Evolutionary conservation across 2,329 filamentous ascomycete species (phyloP).

Genomic region (Cordyceps javanica): DNA sequence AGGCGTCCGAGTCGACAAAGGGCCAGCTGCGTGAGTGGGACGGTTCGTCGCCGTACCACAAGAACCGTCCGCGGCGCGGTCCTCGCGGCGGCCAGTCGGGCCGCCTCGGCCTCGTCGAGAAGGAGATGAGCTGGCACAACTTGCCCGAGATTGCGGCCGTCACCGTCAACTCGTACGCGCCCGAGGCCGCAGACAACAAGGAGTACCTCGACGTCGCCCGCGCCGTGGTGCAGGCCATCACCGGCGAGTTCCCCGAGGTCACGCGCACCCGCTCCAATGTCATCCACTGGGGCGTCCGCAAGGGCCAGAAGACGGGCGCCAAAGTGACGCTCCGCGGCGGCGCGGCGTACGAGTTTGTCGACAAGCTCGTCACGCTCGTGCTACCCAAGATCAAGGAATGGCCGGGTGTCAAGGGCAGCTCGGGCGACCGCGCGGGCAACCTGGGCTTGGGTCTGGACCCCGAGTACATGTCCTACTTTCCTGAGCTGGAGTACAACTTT

Average conservation of each 20-base stretch:
- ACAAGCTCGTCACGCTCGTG: constrained; percentile 84
- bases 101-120: constrained; percentile 64
- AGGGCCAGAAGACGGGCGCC: constrained; percentile 65
- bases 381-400: constrained; percentile 96
- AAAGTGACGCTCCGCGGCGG: constrained; percentile 75
- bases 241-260: constrained; percentile 64
- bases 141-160: constrained; percentile 76
- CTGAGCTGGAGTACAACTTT: constrained; percentile 91
- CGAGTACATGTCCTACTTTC: constrained; percentile 75
- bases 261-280: constrained; percentile 67
- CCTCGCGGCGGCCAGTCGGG: constrained; percentile 67
- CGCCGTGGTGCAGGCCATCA: constrained; percentile 79
- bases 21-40: constrained; percentile 80
- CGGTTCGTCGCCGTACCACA: constrained; percentile 87
- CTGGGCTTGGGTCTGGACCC: constrained; percentile 73
- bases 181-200: constrained; percentile 63
- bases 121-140: constrained; percentile 72
- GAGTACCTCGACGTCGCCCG: constrained; percentile 75
- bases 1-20: constrained; percentile 35
- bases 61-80: constrained; percentile 78
- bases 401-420: constrained; percentile 58
- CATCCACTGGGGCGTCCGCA: constrained; percentile 65
- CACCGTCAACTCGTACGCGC: constrained; percentile 71
- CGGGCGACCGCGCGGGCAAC: constrained; percentile 85
- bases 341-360: constrained; percentile 81